These are phyloP conservation scores for Purshia tridentata DNA, from an alignment of 306 rosid genomes.

Conservation along the genomic window DNA sequence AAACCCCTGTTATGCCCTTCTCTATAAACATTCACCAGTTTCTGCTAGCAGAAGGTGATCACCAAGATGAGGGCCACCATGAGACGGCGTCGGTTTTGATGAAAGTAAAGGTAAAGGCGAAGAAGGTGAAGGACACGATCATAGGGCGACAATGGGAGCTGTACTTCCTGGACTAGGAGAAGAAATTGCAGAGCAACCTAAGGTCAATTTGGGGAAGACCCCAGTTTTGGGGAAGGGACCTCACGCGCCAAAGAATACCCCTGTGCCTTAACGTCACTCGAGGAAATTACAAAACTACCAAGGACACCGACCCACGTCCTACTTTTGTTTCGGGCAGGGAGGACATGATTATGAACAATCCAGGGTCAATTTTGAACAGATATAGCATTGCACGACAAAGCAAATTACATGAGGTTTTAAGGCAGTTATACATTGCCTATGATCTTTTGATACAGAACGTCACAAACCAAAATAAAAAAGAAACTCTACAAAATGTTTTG, in stretches of 20 bases:
- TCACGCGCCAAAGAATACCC: slow-evolving; percentile 25
- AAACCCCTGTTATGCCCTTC: neutral
- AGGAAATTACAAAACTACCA: neutral
- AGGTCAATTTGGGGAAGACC: no score
- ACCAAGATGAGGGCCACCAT: slow-evolving; percentile 38
- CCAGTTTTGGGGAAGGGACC: slow-evolving; percentile 30
- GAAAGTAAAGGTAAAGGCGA: slow-evolving; percentile 74
- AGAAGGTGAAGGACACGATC: slow-evolving; percentile 56
- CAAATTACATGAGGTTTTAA: neutral
- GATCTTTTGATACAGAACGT: neutral
- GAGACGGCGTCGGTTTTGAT: slow-evolving; percentile 64
- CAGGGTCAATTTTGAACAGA: slow-evolving; percentile 39
- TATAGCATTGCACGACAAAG: neutral
- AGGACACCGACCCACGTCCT: slow-evolving; percentile 23
- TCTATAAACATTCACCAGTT: slow-evolving; percentile 27
- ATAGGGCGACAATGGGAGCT: slow-evolving; percentile 13
- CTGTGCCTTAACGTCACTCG: no score
- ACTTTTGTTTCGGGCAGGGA: slow-evolving; percentile 18
- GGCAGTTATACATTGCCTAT: slow-evolving; percentile 47
- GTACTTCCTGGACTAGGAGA: neutral
- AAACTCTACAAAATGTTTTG: neutral
- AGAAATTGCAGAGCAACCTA: neutral
- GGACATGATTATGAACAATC: slow-evolving; percentile 8
- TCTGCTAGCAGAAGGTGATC: slow-evolving; percentile 31
- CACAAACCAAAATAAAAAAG: neutral